Evolutionary conservation across 2,329 filamentous ascomycete species (phyloP).

Genomic region (Pestalotiopsis fici): DNA sequence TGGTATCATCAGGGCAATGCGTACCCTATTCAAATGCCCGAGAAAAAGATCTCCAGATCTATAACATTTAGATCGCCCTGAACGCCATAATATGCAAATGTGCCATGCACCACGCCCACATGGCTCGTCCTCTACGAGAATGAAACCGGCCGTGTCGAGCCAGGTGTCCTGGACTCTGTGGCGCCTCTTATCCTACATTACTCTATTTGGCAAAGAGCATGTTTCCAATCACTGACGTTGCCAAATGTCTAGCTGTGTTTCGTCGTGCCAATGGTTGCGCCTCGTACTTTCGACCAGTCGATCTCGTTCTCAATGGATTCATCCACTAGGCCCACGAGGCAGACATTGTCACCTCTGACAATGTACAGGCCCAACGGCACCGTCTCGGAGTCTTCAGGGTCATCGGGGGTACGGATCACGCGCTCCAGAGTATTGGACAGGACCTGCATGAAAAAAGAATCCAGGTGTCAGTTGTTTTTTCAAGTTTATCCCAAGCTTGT

Average conservation of each 20-base stretch:
- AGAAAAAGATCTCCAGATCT: slow-evolving; percentile 8
- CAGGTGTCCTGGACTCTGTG: neutral
- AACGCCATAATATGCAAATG: slow-evolving; percentile 16
- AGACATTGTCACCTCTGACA: slow-evolving; percentile 92
- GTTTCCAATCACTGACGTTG: neutral
- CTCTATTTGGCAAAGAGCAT: neutral
- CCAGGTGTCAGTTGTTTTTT: neutral
- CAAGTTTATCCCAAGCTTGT: neutral
- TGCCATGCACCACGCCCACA: neutral
- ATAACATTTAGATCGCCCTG: neutral
- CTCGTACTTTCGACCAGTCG: slow-evolving; percentile 89
- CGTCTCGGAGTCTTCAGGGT: slow-evolving; percentile 77
- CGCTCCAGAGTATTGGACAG: slow-evolving; percentile 83
- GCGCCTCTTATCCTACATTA: neutral
- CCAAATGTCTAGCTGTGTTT: slow-evolving; percentile 62
- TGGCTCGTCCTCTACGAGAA: neutral
- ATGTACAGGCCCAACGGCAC: slow-evolving; percentile 87
- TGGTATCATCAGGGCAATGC: slow-evolving; percentile 34
- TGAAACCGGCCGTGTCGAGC: neutral
- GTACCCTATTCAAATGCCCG: slow-evolving; percentile 27
- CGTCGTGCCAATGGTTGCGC: slow-evolving; percentile 78
- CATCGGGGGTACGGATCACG: slow-evolving; percentile 83
- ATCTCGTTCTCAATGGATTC: slow-evolving; percentile 87
- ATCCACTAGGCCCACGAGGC: slow-evolving; percentile 85
- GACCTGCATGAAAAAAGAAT: slow-evolving; percentile 60